Evolutionary conservation across 192 early-diverging fungal species (phyloP), one percentile per base, ranked within the genome.

Genomic region (Coemansia sp.): DNA sequence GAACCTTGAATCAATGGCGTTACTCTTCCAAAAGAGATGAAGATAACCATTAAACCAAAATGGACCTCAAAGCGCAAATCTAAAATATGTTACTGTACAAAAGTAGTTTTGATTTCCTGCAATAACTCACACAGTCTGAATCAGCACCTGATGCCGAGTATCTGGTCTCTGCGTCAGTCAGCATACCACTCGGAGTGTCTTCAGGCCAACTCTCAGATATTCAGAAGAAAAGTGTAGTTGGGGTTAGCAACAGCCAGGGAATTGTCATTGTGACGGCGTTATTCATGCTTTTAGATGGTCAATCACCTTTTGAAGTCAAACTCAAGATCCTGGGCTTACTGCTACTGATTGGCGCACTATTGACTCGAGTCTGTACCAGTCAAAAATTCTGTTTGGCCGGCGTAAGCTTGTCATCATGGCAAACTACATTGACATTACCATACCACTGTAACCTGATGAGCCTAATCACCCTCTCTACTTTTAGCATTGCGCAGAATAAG

Each of bases 231-330:
- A 5, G 0, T 52, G 23, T 76, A 77, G 68, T 57, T 17, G 52
- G 54, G 11, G 91, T 89, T 44, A 93, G 92, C 40, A 93, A 96
- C 72, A 88, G 86, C 56, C 93, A 96, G 69, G 93, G 95, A 24
- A 87, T 95, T 51, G 88, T 89, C 49, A 84, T 88, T 12, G 91
- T 93, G 5, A 86, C 92, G 3, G 92, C 87, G 52, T 86, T 97
- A 63, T 84, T 93, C 1, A 59, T 85, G 15, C 87, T 92, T 9
- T 73, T 85, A 28, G 89, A 91, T 14, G 87, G 89, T 44, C 81
- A 92, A 50, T 90, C 91, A 8, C 92, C 96, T 70, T 56, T 89
- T 48, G 59, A 68, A 40, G 88, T 92, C 67, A 85, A 89, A 17
- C 82, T 85, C 66, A 93, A 92, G 70, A 87, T 88, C 0, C 82